Evolutionary conservation across 148 eudicot species (phyloP).

Genomic region (Chenopodium berlandieri): DNA sequence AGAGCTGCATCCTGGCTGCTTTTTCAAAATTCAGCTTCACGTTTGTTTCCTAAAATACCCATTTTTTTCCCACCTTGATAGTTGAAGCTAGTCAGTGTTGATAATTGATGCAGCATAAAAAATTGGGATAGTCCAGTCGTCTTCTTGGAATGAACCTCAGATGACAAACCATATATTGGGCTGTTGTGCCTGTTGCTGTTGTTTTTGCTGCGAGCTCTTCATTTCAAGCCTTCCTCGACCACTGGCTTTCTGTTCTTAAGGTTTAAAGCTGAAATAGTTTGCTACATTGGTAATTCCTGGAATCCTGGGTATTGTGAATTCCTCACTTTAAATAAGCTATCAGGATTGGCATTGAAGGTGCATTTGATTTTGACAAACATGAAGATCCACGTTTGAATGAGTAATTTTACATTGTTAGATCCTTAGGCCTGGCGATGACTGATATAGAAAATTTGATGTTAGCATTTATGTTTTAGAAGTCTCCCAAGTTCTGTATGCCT

Average conservation of each 20-base stretch:
- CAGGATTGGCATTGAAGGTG: background rate
- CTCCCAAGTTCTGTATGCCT: constrained; percentile 1
- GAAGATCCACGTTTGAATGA: background rate
- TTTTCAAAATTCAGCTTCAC: background rate
- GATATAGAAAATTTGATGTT: background rate
- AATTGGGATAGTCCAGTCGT: background rate
- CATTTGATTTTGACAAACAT: constrained; percentile 5
- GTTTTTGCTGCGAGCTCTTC: background rate
- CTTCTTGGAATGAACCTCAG: background rate
- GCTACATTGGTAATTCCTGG: background rate
- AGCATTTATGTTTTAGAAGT: background rate
- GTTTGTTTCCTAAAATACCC: background rate
- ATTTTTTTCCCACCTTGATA: background rate
- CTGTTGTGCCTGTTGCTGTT: background rate
- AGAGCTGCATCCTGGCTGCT: too few species aligned
- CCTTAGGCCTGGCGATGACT: background rate
- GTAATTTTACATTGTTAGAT: background rate
- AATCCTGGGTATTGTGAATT: background rate
- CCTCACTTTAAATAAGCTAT: background rate
- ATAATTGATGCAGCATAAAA: background rate
- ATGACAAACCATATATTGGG: background rate
- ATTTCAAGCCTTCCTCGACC: background rate
- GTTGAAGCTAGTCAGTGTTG: background rate
- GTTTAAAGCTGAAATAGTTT: background rate
- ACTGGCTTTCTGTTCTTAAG: background rate